phyloP scores from a whole-genome alignment of 495 filamentous ascomycete genomes.

The Hyaloscypha bicolor region DNA sequence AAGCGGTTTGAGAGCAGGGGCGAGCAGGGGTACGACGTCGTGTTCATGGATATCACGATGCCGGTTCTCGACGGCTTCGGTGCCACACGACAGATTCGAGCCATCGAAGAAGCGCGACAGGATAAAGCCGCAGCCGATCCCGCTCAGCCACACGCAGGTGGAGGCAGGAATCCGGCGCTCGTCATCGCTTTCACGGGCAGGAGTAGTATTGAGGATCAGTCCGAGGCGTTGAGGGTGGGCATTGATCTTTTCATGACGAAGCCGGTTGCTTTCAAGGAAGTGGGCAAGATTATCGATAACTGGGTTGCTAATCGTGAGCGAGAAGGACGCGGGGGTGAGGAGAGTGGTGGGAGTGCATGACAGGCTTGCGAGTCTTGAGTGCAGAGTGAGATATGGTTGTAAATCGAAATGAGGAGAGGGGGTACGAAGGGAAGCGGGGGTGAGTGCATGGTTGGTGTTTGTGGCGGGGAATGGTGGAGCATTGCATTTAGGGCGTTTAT shows the following conservation, averaged over 20 bases:
- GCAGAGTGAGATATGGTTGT: too few relatives aligned
- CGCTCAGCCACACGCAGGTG: neutral
- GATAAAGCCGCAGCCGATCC: neutral
- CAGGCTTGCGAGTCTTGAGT: too few relatives aligned
- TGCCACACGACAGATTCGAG: constrained; percentile 62
- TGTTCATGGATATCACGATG: constrained; percentile 64
- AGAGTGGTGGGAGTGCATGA: neutral
- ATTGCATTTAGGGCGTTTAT: too few relatives aligned
- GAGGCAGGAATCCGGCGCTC: constrained; percentile 18
- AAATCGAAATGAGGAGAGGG: too few relatives aligned
- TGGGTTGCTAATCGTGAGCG: constrained; percentile 33
- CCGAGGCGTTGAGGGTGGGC: constrained; percentile 66
- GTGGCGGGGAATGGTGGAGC: too few relatives aligned
- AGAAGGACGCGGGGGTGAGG: neutral
- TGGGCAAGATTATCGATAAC: constrained; percentile 34
- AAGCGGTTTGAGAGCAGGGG: constrained; percentile 15
- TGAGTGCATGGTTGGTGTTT: too few relatives aligned
- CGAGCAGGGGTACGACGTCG: constrained; percentile 30
- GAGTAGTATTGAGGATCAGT: constrained; percentile 61
- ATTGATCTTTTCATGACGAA: constrained; percentile 77
- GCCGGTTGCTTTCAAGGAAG: constrained; percentile 51
- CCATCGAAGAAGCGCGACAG: constrained; percentile 50
- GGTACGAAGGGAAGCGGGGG: too few relatives aligned
- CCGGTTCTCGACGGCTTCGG: constrained; percentile 70
- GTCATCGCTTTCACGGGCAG: constrained; percentile 74